Conservation (phyloP, 2,329 filamentous ascomycete genomes). For the Xylariaceae sp. region DNA sequence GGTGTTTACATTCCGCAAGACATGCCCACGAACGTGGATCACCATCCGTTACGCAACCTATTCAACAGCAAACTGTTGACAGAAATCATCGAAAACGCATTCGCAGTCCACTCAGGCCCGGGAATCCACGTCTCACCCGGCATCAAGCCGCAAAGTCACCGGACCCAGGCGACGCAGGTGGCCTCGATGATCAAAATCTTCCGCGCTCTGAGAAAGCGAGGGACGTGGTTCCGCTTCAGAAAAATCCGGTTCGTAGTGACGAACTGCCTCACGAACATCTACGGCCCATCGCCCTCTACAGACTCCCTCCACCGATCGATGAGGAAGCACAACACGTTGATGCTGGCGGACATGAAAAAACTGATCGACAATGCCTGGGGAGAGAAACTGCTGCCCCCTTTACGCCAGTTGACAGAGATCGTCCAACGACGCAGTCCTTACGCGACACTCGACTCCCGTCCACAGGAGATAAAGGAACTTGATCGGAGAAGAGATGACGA, state of each 20-base stretch:
- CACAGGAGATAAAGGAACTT: not conserved
- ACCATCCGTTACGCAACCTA: constrained; percentile 45
- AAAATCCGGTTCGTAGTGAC: constrained; percentile 28
- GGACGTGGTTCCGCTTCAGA: constrained; percentile 25
- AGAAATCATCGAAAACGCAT: constrained; percentile 42
- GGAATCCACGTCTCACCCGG: constrained; percentile 3
- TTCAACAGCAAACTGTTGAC: constrained; percentile 40
- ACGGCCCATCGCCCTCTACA: constrained; percentile 25
- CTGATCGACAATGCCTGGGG: constrained; percentile 38
- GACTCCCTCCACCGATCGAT: constrained; percentile 21
- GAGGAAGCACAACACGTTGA: constrained; percentile 27
- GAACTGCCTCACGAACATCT: constrained; percentile 33
- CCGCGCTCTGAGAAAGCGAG: constrained; percentile 31
- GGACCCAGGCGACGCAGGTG: constrained; percentile 27
- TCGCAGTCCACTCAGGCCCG: constrained; percentile 35
- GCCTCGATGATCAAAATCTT: constrained; percentile 33
- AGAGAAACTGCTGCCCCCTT: constrained; percentile 29
- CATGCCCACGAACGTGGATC: constrained; percentile 36
- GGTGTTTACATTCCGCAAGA: constrained; percentile 39
- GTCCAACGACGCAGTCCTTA: constrained; percentile 24
- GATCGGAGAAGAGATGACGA: not conserved
- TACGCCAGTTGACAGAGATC: constrained; percentile 25
- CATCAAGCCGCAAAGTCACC: constrained; percentile 5
- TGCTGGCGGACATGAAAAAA: constrained; percentile 32
- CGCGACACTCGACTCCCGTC: constrained; percentile 1